Base-by-base conservation (phyloP, 2,329 filamentous ascomycete genomes). In the Plenodomus lindquistii region DNA sequence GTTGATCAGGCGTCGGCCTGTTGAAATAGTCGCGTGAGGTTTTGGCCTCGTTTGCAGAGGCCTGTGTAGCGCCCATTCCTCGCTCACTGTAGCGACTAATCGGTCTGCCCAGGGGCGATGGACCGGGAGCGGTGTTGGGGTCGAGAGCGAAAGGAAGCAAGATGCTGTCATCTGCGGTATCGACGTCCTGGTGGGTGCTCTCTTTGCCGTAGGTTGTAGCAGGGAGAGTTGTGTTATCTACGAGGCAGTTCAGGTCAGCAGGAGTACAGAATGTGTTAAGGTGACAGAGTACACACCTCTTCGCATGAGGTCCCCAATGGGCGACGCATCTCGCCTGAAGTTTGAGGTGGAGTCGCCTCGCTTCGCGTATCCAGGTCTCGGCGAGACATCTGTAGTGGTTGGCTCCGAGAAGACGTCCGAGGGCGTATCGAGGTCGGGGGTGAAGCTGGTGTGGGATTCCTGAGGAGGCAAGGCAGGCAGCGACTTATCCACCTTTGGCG, bases 381-480 rank as follows among this genome's bases (percentile, higher is more conserved):
- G 85, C 2, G 87, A 88, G 21, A 87, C 75, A 60, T 92, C 88
- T 37, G 83, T 85, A 2, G 86, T 85, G 6, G 82, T 46, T 2
- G 67, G 85, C 52, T 88, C 85, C 24, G 82, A 84, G 54, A 88
- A 86, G 72, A 71, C 79, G 73, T 75, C 85, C 67, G 68, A 85
- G 66, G 77, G 83, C 10, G 81, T 81, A 42, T 85, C 81, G 31
- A 75, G 66, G 42, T 81, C 77, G 6, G 77, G 76, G 3, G 78
- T 82, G 64, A 87, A 88, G 3, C 82, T 79, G 55, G 81, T 83
- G 35, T 44, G 55, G 31, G 81, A 80, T 22, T 86, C 87, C 41
- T 60, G 62, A 5, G 89, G 88, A 22, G 93, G 94, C 19, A 97
- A 80, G 20, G 94, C 94, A 17, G 94, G 94, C 29, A 99, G 78